Base-by-base conservation (phyloP, 2,329 filamentous ascomycete genomes). In the Emmonsiellopsis sp. region DNA sequence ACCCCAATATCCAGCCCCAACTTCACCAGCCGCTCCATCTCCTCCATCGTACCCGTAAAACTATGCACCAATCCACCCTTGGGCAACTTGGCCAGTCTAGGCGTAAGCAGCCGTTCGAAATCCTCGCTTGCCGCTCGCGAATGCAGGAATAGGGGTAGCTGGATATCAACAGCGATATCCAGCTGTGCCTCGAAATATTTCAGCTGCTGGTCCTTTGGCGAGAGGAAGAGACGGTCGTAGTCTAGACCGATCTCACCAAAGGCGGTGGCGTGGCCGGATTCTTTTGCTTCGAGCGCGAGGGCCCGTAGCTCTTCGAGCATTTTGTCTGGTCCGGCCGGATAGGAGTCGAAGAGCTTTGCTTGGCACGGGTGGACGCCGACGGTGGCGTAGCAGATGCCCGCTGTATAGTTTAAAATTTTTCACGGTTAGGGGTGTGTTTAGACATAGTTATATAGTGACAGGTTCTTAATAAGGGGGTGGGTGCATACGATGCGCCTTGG, bases 241-340 rank as follows among this genome's bases (percentile, higher is more conserved):
- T 98, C 93, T 3, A 98, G 84, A 1, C 93, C 93, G 57, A 98
- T 89, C 71, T 98, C 93, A 48, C 93, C 93, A 67, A 96, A 90
- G 6, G 93, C 92, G 6, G 81, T 79, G 1, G 89, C 84, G 41
- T 87, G 78, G 0, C 80, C 79, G 9, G 69, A 67, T 48, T 70
- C 67, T 61, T 81, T 82, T 1, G 82, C 80, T 37, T 81, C 72
- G 2, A 79, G 65, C 3, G 91, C 81, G 2, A 96, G 74, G 6
- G 73, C 65, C 44, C 78, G 77, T n/a, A 97, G 78, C 32, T 80
- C 77, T 55, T 83, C 77, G 7, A 77, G 59, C 62, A 76, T 63
- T 46, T 67, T 66, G 30, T 66, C 20, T 63, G 74, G 59, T 67
- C 76, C 64, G 68, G 77, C 63, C 67, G 72, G 54, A 57, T 81